Conservation (phyloP, 345 rosid species). For the Rhodamnia argentea region DNA sequence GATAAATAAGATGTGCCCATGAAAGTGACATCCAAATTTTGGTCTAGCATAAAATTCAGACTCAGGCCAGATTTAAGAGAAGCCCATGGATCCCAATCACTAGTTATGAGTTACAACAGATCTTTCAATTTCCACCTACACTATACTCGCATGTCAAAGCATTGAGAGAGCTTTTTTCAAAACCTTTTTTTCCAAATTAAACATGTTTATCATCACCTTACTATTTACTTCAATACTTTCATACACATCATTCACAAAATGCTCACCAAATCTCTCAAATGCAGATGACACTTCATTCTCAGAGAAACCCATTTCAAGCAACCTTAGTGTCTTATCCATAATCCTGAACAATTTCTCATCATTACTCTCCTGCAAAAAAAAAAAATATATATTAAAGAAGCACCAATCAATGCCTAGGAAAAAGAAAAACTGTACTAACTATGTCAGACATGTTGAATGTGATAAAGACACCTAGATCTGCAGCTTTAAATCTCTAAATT, state of each 20-base stretch:
- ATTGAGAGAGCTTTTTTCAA: neutral
- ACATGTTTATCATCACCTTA: neutral
- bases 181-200: neutral
- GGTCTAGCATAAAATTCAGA: neutral
- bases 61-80: neutral
- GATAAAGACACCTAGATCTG: neutral
- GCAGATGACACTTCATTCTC: slow-evolving; percentile 77
- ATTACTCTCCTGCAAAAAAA: slow-evolving; percentile 29
- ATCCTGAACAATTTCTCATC: slow-evolving; percentile 64
- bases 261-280: slow-evolving; percentile 73
- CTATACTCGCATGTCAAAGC: neutral
- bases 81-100: neutral
- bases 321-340: slow-evolving; percentile 71
- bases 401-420: neutral
- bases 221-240: neutral
- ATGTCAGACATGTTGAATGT: neutral
- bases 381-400: neutral
- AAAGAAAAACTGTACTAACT: neutral
- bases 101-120: neutral
- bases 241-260: neutral
- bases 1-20: neutral
- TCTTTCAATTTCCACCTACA: neutral
- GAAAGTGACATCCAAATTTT: neutral
- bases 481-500: neutral
- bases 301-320: slow-evolving; percentile 93